Evolutionary conservation across 805 yeast species (phyloP), one percentile per base, ranked within the genome.

Genomic region (Ogataea methylovora): DNA sequence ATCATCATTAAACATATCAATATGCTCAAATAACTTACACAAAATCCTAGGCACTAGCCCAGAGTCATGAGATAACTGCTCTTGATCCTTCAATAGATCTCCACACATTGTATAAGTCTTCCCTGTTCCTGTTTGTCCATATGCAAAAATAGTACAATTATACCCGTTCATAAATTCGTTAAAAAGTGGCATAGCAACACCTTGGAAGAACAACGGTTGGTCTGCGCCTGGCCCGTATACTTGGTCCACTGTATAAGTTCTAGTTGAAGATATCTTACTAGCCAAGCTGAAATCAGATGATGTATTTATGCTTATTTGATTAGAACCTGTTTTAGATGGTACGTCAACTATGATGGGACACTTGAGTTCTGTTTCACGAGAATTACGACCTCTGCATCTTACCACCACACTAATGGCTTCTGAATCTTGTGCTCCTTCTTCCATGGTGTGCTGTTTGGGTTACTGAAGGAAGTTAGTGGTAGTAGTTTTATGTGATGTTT

Each of bases 101-200:
- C 80, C 79, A 51, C 72, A 69, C 80, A 74, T 74, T 2, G 80
- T 72, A 51, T 68, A 67, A 0, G 80, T 74, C 44, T 74, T 74
- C 4, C 80, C 80, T 2, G 78, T 67, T 10, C 79, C 79, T 1
- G 80, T 74, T 48, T 73, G 80, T 16, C 80, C 80, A 49, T 74
- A 74, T 2, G 79, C 76, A 36, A 74, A 55, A 6, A 74, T 65
- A 1, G 79, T 70, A 35, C 73, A 75, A 45, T 74, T 74, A 40
- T 56, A 66, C 12, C 80, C 79, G 31, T 54, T 51, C 32, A 71
- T 40, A 37, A 73, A 73, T 36, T 73, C 77, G 12, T 59, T 48
- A 39, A 71, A 67, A 16, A 73, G 44, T 3, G 74, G 75, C 9
- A 52, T 42, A 0, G 73, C 78, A 11, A 67, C 72, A 18, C 61